These are phyloP conservation scores for Metarhizium sp. DNA, from an alignment of 2,329 filamentous ascomycete species.

Conservation along the genomic window DNA sequence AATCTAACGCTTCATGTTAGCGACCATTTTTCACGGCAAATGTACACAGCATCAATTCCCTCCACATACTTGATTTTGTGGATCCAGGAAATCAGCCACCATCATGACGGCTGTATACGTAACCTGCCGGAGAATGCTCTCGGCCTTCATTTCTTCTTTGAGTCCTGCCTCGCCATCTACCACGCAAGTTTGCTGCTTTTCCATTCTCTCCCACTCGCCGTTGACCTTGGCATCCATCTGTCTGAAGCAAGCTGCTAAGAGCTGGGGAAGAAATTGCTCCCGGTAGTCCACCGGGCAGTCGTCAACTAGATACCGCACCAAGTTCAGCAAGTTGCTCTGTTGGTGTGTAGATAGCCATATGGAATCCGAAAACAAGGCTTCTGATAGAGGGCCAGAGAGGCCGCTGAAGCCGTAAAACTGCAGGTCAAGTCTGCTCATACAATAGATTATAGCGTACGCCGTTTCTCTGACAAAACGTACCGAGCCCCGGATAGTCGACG, in stretches of 20 bases:
- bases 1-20: constrained; percentile 3
- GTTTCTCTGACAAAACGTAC: constrained; percentile 86
- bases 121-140: constrained; percentile 87
- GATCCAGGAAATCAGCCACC: constrained; percentile 81
- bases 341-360: constrained; percentile 83
- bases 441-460: constrained; percentile 89
- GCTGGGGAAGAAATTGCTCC: constrained; percentile 71
- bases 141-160: constrained; percentile 94
- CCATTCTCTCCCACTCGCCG: constrained; percentile 75
- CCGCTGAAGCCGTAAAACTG: constrained; percentile 88
- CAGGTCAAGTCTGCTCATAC: constrained; percentile 77
- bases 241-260: constrained; percentile 72
- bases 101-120: constrained; percentile 90
- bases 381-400: constrained; percentile 71
- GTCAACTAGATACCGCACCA: constrained; percentile 82
- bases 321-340: constrained; percentile 82
- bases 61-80: constrained; percentile 47
- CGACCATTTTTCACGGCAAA: not conserved
- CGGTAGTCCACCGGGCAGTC: constrained; percentile 77
- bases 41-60: not conserved
- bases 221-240: constrained; percentile 84
- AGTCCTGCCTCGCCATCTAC: constrained; percentile 66
- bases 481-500: constrained; percentile 83
- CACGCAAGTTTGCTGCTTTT: constrained; percentile 49
- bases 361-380: constrained; percentile 76